Evolutionary conservation across 2,329 filamentous ascomycete species (phyloP).

Genomic region (Clarireedia sp.): DNA sequence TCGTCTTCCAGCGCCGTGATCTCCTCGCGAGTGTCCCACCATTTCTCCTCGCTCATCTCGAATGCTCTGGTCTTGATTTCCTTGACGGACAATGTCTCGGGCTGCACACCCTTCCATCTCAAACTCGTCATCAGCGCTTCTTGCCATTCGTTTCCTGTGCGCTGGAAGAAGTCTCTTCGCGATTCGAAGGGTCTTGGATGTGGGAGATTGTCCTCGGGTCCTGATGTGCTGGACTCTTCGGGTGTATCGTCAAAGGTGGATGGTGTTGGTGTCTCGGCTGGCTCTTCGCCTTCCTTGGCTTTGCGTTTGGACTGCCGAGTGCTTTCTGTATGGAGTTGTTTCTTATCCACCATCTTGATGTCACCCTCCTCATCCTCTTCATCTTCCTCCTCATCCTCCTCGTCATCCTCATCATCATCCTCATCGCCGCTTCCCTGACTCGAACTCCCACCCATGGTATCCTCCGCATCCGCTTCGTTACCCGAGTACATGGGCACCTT

Average conservation of each 20-base stretch:
- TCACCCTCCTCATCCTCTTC: conserved; percentile 42
- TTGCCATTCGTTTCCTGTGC: conserved; percentile 87
- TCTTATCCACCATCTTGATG: conserved; percentile 28
- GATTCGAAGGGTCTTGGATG: conserved; percentile 60
- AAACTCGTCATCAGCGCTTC: conserved; percentile 71
- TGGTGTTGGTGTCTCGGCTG: conserved; percentile 22
- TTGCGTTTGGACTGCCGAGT: conserved; percentile 48
- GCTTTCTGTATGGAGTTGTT: conserved; percentile 33
- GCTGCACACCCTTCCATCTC: conserved; percentile 57
- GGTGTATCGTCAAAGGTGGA: conserved; percentile 46
- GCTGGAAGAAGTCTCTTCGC: conserved; percentile 82
- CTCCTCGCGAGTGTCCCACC: conserved; percentile 98
- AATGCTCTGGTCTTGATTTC: conserved; percentile 90
- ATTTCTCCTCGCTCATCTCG: conserved; percentile 86
- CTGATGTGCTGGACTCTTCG: conserved; percentile 16
- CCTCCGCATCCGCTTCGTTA: conserved; percentile 34
- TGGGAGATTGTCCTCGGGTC: conserved; percentile 28
- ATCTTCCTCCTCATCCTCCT: conserved; percentile 40
- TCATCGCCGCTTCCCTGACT: conserved; percentile 30
- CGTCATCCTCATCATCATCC: conserved; percentile 38
- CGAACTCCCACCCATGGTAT: conserved; percentile 33
- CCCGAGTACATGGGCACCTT: conserved; percentile 40
- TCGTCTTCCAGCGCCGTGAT: conserved; percentile 87
- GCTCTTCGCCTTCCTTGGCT: conserved; percentile 36
- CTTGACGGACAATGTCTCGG: conserved; percentile 68